A percentile compares a stretch with the other conserved stretches of the same genome.
These are phyloP conservation scores for Aureobasidium sp. DNA, from an alignment of 2,329 filamentous ascomycete species.

Conservation along the genomic window DNA sequence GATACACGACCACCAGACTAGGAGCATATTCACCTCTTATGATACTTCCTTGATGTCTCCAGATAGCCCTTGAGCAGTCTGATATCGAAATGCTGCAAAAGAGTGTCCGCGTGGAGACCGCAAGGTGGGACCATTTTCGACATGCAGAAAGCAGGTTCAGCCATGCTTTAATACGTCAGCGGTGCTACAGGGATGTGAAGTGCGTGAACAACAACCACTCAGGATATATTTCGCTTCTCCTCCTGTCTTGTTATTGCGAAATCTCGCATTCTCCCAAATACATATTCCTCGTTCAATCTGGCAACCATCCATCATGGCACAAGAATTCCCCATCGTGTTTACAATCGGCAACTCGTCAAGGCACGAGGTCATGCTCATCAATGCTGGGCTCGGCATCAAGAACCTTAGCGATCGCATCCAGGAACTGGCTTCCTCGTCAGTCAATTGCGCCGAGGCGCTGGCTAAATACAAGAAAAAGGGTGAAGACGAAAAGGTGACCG, in stretches of 20 bases:
- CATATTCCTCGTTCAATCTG: neutral
- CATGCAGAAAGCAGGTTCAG: conserved; percentile 8
- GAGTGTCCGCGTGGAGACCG: neutral
- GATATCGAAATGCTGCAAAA: neutral
- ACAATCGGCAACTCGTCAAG: conserved; percentile 29
- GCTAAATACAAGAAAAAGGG: conserved; percentile 30
- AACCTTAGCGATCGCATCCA: conserved; percentile 23
- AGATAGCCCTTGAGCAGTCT: neutral
- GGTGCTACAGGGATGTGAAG: conserved; percentile 4
- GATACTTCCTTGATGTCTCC: neutral
- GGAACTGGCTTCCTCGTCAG: conserved; percentile 21
- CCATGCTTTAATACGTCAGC: conserved; percentile 8
- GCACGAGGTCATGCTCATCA: conserved; percentile 30
- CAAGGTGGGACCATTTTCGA: conserved; percentile 7
- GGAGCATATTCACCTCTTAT: too few relatives aligned
- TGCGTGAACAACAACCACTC: neutral
- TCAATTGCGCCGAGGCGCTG: conserved; percentile 29
- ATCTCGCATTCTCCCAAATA: neutral
- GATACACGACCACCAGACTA: neutral
- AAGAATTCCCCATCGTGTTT: conserved; percentile 30
- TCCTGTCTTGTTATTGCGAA: neutral
- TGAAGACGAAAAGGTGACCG: conserved; percentile 24
- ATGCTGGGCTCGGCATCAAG: conserved; percentile 22
- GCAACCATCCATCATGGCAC: neutral
- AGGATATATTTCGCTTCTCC: neutral